These are phyloP conservation scores for Backusella mclennaniae DNA, from an alignment of 192 early-diverging fungal species.

Conservation along the genomic window DNA sequence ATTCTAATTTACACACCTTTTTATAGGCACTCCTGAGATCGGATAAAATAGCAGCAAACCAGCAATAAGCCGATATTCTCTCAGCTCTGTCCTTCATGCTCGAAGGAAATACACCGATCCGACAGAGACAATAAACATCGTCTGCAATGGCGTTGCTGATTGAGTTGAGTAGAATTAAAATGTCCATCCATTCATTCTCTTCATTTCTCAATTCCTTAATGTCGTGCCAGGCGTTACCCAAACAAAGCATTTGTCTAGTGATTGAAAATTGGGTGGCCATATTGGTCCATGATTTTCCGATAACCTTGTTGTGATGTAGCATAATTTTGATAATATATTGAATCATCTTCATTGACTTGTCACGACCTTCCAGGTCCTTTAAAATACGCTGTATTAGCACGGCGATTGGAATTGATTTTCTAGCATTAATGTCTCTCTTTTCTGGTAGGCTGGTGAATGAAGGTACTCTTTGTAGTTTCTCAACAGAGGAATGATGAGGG, in stretches of 20 bases:
- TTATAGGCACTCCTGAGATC: conserved; percentile 59
- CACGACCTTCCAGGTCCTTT: conserved; percentile 78
- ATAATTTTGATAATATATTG: conserved; percentile 78
- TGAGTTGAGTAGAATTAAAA: conserved; percentile 10
- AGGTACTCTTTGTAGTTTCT: neutral
- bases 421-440: neutral
- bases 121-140: conserved; percentile 70
- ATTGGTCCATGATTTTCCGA: conserved; percentile 33
- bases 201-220: conserved; percentile 43
- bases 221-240: conserved; percentile 69
- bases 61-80: conserved; percentile 62
- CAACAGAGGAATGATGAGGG: neutral
- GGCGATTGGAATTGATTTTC: neutral
- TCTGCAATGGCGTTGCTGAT: conserved; percentile 67
- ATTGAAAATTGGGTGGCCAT: conserved; percentile 69
- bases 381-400: conserved; percentile 54
- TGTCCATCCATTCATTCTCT: conserved; percentile 9
- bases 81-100: conserved; percentile 51
- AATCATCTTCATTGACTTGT: conserved; percentile 76
- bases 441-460: neutral
- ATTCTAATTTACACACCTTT: conserved; percentile 30
- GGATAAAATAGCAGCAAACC: conserved; percentile 68
- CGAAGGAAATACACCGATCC: conserved; percentile 59
- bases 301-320: conserved; percentile 43
- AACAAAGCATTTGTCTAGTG: conserved; percentile 71